Base-by-base conservation (phyloP, 139 green algal species). In the Tetradesmus lagerheimii region DNA sequence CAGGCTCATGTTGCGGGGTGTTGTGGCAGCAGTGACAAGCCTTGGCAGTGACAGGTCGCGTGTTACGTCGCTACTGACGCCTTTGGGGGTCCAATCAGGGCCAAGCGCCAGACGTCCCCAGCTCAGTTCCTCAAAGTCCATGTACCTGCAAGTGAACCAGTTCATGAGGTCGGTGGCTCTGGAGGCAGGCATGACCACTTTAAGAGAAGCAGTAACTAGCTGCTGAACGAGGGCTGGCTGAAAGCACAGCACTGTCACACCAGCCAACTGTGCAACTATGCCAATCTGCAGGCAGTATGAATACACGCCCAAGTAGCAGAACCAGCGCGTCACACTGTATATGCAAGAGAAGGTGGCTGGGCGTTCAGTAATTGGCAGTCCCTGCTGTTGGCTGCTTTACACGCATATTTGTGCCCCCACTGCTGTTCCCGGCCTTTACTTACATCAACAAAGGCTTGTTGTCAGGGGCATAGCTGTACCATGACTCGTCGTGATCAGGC, bases 21-120 rank as follows among this genome's bases (percentile, higher is more conserved):
- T 62, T 23, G 75, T 86, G 47, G 67, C 74, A 25, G n/a, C 75
- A 23, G 57, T 27, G 23, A 37, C n/a, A 0, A 91, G 80, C 35
- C 86, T 62, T 1, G 64, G 4, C 0, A 85, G 45, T 0, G 90
- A 89, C 39, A 91, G 86, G 41, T 91, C 90, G 15, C 31, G 18
- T 74, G n/a, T 29, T 12, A 90, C 64, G 29, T 86, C 23, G 41
- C 18, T 35, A 47, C 16, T 53, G 37, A 34, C 62, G 37, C 66
- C 75, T 6, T 37, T 38, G 27, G 79, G 35, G 29, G 89, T 57
- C 82, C 89, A 92, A 20, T 50, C 20, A 15, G 38, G 31, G 27
- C 89, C 89, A 29, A 92, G 82, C 2, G 82, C 89, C 38, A 89
- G 74, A 1, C 89, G 80, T 23, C n/a, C 91, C 91, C 91, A 93